These are phyloP conservation scores for Fonsecaea erecta DNA, from an alignment of 2,329 filamentous ascomycete species.

Conservation along the genomic window DNA sequence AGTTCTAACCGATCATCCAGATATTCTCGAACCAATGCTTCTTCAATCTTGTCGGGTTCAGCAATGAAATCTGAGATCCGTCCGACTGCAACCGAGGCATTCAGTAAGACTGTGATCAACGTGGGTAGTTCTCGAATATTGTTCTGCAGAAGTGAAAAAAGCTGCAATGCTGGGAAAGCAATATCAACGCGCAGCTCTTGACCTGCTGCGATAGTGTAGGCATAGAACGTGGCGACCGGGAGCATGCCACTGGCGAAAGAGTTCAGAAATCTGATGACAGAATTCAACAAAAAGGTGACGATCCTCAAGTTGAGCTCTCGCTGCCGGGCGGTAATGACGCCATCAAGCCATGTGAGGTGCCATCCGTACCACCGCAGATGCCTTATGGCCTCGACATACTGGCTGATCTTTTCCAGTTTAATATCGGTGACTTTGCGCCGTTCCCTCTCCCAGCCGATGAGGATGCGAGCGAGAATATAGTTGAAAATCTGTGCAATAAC, in stretches of 20 bases:
- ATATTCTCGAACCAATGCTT: constrained; percentile 21
- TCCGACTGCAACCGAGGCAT: constrained; percentile 79
- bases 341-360: constrained; percentile 74
- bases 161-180: constrained; percentile 82
- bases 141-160: constrained; percentile 76
- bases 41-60: constrained; percentile 78
- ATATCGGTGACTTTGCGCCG: constrained; percentile 76
- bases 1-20: constrained; percentile 53
- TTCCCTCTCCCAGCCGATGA: constrained; percentile 71
- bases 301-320: constrained; percentile 70
- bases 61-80: constrained; percentile 86
- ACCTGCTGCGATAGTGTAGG: constrained; percentile 74
- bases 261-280: constrained; percentile 71
- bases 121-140: constrained; percentile 76
- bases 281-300: constrained; percentile 65
- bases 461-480: constrained; percentile 65
- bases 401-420: constrained; percentile 78
- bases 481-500: constrained; percentile 72
- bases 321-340: constrained; percentile 70
- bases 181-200: constrained; percentile 75
- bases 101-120: constrained; percentile 75
- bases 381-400: constrained; percentile 84
- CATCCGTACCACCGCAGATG: constrained; percentile 82
- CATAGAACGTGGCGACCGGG: constrained; percentile 78
- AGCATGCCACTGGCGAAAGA: constrained; percentile 73